phyloP scores from a whole-genome alignment of 2,329 filamentous ascomycete species.

The Epichloe elymi region DNA sequence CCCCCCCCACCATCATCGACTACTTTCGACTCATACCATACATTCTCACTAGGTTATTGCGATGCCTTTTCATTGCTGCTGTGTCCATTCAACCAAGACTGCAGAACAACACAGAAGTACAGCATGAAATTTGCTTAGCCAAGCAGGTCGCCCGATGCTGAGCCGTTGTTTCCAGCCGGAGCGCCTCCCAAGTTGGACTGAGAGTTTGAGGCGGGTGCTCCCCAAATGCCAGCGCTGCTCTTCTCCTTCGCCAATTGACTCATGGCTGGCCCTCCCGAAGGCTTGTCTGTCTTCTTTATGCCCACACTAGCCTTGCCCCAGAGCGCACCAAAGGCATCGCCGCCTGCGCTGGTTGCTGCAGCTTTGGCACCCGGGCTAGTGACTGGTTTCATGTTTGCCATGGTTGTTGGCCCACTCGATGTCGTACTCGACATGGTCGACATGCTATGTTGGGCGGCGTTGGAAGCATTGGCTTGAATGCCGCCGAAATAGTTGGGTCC shows the following conservation, averaged over 20 bases:
- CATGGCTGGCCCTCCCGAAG: slow-evolving; percentile 59
- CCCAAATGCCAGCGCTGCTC: slow-evolving; percentile 90
- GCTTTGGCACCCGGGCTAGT: slow-evolving; percentile 37
- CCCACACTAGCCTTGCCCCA: slow-evolving; percentile 65
- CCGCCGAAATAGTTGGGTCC: slow-evolving; percentile 95
- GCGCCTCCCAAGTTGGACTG: slow-evolving; percentile 17
- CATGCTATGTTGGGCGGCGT: slow-evolving; percentile 18
- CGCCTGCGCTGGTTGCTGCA: slow-evolving; percentile 41
- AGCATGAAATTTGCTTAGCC: slow-evolving; percentile 19
- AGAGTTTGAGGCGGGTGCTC: slow-evolving; percentile 43
- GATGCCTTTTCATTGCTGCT: neutral
- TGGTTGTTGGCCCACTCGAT: slow-evolving; percentile 22
- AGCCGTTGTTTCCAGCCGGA: slow-evolving; percentile 19
- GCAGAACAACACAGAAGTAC: neutral
- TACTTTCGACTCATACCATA: neutral
- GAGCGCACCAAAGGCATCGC: slow-evolving; percentile 81
- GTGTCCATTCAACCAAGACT: neutral
- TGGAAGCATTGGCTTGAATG: slow-evolving; percentile 35
- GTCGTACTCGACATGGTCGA: slow-evolving; percentile 21
- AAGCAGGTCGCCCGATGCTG: slow-evolving; percentile 34
- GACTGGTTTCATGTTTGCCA: slow-evolving; percentile 35
- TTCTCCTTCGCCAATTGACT: slow-evolving; percentile 97
- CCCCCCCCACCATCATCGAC: neutral
- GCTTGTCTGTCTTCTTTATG: slow-evolving; percentile 58
- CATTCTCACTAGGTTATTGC: neutral